Percentiles rank a stretch among this genome's conserved stretches.
Conservation (phyloP, 2,329 filamentous ascomycete species). For the Diaporthe australafricana region DNA sequence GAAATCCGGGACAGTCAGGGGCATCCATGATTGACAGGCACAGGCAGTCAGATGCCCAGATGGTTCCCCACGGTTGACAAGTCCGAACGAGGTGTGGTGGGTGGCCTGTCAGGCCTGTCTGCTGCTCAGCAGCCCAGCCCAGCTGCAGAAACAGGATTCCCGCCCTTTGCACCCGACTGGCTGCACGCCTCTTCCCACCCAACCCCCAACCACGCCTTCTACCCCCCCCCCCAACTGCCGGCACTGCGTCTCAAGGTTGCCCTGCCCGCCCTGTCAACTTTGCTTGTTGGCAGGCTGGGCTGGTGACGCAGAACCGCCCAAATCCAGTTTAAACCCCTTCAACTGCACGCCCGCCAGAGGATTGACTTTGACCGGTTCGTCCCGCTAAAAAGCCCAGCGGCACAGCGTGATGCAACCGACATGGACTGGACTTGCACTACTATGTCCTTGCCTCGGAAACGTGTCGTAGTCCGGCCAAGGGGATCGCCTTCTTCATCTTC, state of each 20-base stretch:
- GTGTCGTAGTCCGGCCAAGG: neutral
- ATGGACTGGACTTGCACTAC: too few species aligned
- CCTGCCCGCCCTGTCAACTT: neutral
- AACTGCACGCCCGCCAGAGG: neutral
- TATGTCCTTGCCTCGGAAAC: neutral
- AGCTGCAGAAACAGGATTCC: slow-evolving; percentile 10
- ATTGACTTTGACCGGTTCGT: slow-evolving; percentile 25
- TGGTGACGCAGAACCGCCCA: slow-evolving; percentile 22
- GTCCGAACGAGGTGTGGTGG: neutral
- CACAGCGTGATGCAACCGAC: neutral
- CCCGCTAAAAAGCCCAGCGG: neutral
- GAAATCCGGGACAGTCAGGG: slow-evolving; percentile 14
- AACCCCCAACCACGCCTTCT: too few species aligned
- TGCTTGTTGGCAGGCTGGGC: slow-evolving; percentile 3
- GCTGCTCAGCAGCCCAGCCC: neutral
- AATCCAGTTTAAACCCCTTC: neutral
- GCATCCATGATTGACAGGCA: slow-evolving; percentile 25
- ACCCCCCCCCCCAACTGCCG: neutral
- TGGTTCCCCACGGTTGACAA: too few species aligned
- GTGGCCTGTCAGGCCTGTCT: neutral
- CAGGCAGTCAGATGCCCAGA: neutral
- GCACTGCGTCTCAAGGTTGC: slow-evolving; percentile 8
- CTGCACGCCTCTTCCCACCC: too few species aligned
- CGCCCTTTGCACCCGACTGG: slow-evolving; percentile 17
- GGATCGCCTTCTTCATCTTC: neutral